Evolutionary conservation across 257 asterid species (phyloP).

Genomic region (Jasminum sambac): DNA sequence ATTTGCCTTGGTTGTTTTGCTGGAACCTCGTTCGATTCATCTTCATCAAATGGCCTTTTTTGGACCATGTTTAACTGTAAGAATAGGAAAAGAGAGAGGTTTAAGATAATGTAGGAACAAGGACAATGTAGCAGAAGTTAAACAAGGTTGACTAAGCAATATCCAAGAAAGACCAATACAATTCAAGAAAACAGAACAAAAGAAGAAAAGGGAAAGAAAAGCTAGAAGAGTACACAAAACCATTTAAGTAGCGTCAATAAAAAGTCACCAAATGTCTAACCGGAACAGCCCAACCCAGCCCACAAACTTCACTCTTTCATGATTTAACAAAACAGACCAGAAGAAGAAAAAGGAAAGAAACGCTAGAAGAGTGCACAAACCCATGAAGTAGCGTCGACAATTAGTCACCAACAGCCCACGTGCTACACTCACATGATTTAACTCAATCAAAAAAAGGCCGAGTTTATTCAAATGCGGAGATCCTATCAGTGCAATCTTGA

Average conservation of each 20-base stretch:
- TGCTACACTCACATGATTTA: too few relatives aligned
- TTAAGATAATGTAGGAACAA: not conserved
- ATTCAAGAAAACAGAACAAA: not conserved
- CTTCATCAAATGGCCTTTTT: conserved; percentile 42
- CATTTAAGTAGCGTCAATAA: not conserved
- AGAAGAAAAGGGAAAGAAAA: conserved; percentile 4
- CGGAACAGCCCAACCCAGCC: not conserved
- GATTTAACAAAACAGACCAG: too few relatives aligned
- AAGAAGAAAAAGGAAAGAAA: too few relatives aligned
- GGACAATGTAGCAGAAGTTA: not conserved
- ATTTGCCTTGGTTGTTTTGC: conserved; percentile 47
- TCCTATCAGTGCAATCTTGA: not conserved
- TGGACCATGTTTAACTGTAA: conserved; percentile 52
- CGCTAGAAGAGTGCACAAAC: too few relatives aligned
- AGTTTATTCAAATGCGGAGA: not conserved
- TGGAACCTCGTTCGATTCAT: conserved; percentile 28
- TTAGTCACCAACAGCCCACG: too few relatives aligned
- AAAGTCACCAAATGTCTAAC: not conserved
- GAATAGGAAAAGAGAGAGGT: not conserved
- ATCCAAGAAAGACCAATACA: not conserved
- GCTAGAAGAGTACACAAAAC: not conserved
- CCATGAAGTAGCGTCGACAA: too few relatives aligned
- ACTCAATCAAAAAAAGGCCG: too few relatives aligned
- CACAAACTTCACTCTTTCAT: not conserved
- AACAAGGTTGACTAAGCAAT: not conserved